phyloP scores from a whole-genome alignment of 192 early-diverging fungal species.

The Irineochytrium annulatum region DNA sequence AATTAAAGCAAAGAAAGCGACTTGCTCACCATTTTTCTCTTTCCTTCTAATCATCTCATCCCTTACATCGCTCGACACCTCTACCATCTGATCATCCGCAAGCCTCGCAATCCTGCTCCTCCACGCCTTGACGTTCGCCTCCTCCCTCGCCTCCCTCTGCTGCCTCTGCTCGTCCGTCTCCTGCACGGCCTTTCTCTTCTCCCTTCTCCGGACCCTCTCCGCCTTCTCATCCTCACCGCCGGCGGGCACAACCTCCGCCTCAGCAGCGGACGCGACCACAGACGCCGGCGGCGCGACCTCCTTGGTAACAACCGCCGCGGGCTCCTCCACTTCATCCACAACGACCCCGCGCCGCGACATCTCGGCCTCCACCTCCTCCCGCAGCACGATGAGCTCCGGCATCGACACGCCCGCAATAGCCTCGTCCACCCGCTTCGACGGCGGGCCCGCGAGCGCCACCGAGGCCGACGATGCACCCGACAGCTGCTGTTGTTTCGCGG shows the following conservation, averaged over 20 bases:
- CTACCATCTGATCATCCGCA: slow-evolving; percentile 23
- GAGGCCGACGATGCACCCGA: neutral
- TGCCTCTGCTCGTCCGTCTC: neutral
- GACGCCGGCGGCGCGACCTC: neutral
- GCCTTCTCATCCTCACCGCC: neutral
- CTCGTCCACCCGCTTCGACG: neutral
- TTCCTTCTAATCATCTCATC: slow-evolving; percentile 27
- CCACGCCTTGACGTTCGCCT: slow-evolving; percentile 13
- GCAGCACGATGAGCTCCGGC: slow-evolving; percentile 11
- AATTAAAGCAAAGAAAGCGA: neutral
- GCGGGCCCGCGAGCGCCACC: neutral
- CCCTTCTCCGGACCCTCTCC: slow-evolving; percentile 12
- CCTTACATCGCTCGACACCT: slow-evolving; percentile 23
- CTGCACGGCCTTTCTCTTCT: neutral
- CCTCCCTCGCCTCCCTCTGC: slow-evolving; percentile 1
- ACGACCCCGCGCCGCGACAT: slow-evolving; percentile 7
- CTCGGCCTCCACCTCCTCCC: slow-evolving; percentile 16
- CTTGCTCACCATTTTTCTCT: slow-evolving; percentile 20
- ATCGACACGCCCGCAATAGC: slow-evolving; percentile 5
- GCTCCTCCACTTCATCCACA: neutral
- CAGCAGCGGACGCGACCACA: neutral
- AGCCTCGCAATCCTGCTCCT: slow-evolving; percentile 17
- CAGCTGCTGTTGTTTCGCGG: neutral
- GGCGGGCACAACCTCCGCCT: neutral
- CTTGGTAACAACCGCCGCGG: neutral